Evolutionary conservation across 2,329 filamentous ascomycete species (phyloP).

Genomic region (Arthrobotrys musiformis): DNA sequence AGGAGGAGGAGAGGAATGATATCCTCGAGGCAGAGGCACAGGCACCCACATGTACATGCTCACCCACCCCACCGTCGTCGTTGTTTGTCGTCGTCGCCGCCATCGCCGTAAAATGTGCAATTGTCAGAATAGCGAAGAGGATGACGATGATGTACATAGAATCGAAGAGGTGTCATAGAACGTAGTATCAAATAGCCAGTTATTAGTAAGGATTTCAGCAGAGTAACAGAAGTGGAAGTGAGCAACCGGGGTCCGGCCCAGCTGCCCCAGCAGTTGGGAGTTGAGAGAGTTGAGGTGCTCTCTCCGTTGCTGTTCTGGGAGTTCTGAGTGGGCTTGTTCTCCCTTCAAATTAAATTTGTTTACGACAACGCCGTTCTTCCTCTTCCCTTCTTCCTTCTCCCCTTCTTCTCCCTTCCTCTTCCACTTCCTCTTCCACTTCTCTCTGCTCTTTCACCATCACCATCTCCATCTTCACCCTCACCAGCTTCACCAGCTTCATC

Average conservation of each 20-base stretch:
- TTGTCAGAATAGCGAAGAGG: background rate
- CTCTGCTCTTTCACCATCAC: background rate
- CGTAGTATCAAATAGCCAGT: too few species aligned
- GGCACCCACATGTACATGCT: too few species aligned
- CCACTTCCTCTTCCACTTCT: background rate
- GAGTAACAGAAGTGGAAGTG: too few species aligned
- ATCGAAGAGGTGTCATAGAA: too few species aligned
- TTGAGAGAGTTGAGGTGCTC: background rate
- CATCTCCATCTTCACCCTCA: constrained; percentile 15
- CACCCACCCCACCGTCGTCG: constrained; percentile 7
- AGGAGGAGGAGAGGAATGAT: background rate
- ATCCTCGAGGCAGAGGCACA: constrained; percentile 12
- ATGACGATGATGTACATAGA: too few species aligned
- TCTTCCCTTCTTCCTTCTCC: background rate
- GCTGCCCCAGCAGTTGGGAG: too few species aligned
- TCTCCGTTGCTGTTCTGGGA: background rate
- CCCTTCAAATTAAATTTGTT: constrained; percentile 54
- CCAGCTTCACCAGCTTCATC: background rate
- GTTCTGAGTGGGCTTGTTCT: constrained; percentile 11
- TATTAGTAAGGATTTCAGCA: too few species aligned
- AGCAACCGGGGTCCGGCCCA: too few species aligned
- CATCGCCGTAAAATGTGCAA: background rate
- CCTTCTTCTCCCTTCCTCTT: background rate
- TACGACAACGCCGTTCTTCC: constrained; percentile 42
- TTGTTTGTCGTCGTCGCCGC: background rate